Base-by-base conservation (phyloP, 495 filamentous ascomycete genomes). In the Neurospora tetrasperma region DNA sequence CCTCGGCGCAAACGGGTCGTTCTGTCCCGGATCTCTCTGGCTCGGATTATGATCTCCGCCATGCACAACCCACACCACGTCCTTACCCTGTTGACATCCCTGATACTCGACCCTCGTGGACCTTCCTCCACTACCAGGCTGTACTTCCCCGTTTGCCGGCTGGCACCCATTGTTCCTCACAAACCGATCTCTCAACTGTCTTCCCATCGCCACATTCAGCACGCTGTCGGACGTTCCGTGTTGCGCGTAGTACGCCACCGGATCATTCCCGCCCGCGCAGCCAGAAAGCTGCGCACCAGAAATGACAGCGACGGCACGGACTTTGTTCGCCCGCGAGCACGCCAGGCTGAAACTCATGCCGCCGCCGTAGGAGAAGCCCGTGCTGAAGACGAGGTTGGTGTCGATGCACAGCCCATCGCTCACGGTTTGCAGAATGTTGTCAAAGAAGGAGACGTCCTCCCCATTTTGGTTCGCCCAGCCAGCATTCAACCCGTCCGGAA, bases 351-450 rank as follows among this genome's bases (percentile, higher is more conserved):
- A 70, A 80, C 82, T 84, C 85, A 86, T 86, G 42, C 79, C 82
- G n/a, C 79, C 85, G 39, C 85, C 85, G 76, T 83, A 87, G 75
- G 81, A 83, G 78, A 85, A 87, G 14, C 85, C 85, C 5, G 81
- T 84, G 2, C 84, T 80, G 79, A 84, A 87, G 71, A 82, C 78
- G n/a, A 82, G 79, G 48, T 74, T 80, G 46, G 79, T 72, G 71
- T 87, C 81, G 8, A 86, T 75, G 75, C 85, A 87, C 48, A 86
- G 80, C 31, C 82, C 83, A 46, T 72, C 75, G 54, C 84, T 81
- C 20, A 84, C 69, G 16, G 77, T 74, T 71, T 82, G 73, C 43
- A 84, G 74, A 38, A 86, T 75, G 39, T 78, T 27, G 48, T 82
- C 77, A 54, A 84, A 80, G 71, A 86, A 84, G 5, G 79, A 75